Base-by-base conservation (phyloP, 306 rosid genomes). In the Cucurbita maxima region DNA sequence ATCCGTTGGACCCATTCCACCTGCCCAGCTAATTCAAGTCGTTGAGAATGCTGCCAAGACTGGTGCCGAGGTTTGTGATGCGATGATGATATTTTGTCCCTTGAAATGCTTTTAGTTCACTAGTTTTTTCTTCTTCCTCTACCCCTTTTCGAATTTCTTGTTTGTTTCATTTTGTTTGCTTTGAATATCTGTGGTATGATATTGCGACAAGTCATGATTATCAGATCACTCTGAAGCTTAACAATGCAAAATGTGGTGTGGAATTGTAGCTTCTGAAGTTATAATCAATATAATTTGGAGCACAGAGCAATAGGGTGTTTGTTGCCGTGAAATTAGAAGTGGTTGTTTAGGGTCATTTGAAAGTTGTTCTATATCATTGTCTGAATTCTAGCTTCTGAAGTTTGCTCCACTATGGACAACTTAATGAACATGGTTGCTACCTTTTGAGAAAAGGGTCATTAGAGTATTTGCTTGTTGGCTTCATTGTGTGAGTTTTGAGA, bases 11-110 rank as follows among this genome's bases (percentile, higher is more conserved):
- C 83, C 95, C 70, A 73, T 94, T 84, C 77, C 83, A 40, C 69
- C 84, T 10, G 11, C 53, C 82, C 89, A 87, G 55, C 96, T 94
- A 76, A 79, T 87, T 73, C 81, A 89, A 84, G 97, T 90, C n/a
- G 97, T 87, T 68, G 87, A 82, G 63, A 75, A 76, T 66, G 97
- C 98, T 58, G 98, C 98, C 57, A 87, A 87, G 62, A 94, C 95
- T 59, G 98, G 98, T 16, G 98, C 97, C 62, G 82, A 94, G 98
- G 98, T 92, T 47, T 34, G 66, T 59, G 19, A 45, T 34, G 10
- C 12, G 66, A 41, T 18, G 25, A 41, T 18, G 16, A 38, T 58
- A 22, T 59, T 41, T 50, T 43, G 2, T 36, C 13, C 4, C 38
- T 10, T 7, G 18, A 13, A 37, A n/a, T 50, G 15, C 20, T 50